These are phyloP conservation scores for Globisporangium polare DNA, from an alignment of 352 stramenopile species.

Conservation along the genomic window DNA sequence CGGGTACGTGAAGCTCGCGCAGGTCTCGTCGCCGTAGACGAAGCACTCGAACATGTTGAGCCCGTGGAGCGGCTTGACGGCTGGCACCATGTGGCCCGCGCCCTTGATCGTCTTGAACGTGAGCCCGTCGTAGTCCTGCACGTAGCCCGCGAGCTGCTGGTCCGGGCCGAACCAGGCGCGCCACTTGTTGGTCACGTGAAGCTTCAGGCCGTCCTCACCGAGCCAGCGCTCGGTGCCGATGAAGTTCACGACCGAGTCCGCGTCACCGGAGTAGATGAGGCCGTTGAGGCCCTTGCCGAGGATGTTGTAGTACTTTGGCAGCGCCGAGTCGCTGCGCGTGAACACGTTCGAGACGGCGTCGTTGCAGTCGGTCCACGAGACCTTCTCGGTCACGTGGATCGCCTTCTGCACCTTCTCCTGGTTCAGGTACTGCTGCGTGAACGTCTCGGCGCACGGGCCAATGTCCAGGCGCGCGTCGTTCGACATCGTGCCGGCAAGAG, in stretches of 20 bases:
- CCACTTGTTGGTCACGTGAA: conserved; percentile 62
- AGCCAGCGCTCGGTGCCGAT: conserved; percentile 88
- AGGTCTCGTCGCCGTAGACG: conserved; percentile 56
- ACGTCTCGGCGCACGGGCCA: conserved; percentile 57
- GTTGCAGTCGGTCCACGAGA: conserved; percentile 66
- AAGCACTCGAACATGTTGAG: conserved; percentile 85
- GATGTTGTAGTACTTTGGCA: conserved; percentile 71
- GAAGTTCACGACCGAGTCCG: conserved; percentile 81
- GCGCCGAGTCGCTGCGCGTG: conserved; percentile 47
- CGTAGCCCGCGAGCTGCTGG: conserved; percentile 83
- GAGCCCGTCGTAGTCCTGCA: conserved; percentile 82
- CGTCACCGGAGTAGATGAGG: conserved; percentile 76
- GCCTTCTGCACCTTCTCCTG: conserved; percentile 49
- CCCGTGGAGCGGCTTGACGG: conserved; percentile 64
- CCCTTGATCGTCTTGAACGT: conserved; percentile 92
- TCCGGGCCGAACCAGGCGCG: conserved; percentile 69
- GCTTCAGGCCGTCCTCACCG: conserved; percentile 61
- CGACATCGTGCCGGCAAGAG: conserved; percentile 8
- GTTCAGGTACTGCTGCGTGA: conserved; percentile 68
- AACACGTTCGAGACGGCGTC: conserved; percentile 51
- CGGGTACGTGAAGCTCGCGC: conserved; percentile 58
- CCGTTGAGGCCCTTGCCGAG: conserved; percentile 40
- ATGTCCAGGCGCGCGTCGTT: conserved; percentile 44
- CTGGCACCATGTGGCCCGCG: conserved; percentile 88
- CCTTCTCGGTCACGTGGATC: conserved; percentile 45